Base-by-base conservation (phyloP, 352 stramenopile genomes). In the Phytopythium mirpurense region DNA sequence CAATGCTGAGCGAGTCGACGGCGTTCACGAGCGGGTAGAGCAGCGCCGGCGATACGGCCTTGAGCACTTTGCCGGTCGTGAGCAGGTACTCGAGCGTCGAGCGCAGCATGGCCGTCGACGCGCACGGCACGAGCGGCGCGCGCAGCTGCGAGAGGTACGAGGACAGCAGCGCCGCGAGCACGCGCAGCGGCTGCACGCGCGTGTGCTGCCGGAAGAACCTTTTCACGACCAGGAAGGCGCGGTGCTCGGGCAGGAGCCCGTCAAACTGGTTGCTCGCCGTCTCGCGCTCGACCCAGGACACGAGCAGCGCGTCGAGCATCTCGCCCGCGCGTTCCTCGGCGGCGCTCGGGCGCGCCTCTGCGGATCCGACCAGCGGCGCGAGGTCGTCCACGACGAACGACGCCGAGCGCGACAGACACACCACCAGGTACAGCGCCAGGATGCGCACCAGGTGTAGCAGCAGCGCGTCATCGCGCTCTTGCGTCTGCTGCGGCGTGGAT, bases 1-100 rank as follows among this genome's bases (percentile, higher is more conserved):
- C 78, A 46, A 84, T 79, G 26, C 59, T 74, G 47, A 86, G 72
- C 31, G 75, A 74, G 45, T 89, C 78, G 41, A 89, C 72, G 43
- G 78, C 78, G 59, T 85, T 84, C 54, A 89, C 73, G 24, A 89
- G 67, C 54, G 75, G 78, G 34, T 89, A 89, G 31, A 89, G 36
- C 37, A 87, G 60, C 10, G 71, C 52, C 37, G 63, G 48, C 34
- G 74, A 68, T 11, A 77, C 62, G 18, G 54, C 40, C 15, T 60
- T 51, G 50, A 56, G 54, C 5, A 57, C 54, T 1, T 54, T 36
- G 19, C 29, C 50, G 14, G 57, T 70, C 23, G 57, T 29, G n/a
- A 86, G 54, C 32, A 86, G 64, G 51, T 88, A 88, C 51, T 86
- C 73, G 51, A 89, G 61, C 12, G 78, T 89, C 18, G 73, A 89